Percentiles rank a stretch among this genome's conserved stretches.
Conservation (phyloP, 1,139 yeast genomes). For the Blastobotrys buckinghamii region DNA sequence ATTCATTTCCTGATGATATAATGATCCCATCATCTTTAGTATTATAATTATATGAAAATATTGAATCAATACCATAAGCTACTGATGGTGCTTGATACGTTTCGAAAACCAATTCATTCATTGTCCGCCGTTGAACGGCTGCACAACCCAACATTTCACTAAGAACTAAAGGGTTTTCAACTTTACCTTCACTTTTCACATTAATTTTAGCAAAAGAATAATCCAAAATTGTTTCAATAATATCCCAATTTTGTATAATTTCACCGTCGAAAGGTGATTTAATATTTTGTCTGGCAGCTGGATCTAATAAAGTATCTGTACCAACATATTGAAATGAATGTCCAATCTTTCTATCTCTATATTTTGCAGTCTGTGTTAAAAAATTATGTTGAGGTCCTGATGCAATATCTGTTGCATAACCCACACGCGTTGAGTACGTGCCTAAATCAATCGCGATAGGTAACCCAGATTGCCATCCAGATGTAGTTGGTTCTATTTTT, state of each 20-base stretch:
- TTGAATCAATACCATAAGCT: conserved; percentile 73
- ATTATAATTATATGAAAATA: conserved; percentile 59
- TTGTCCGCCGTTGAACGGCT: conserved; percentile 57
- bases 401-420: conserved; percentile 45
- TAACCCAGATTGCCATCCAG: conserved; percentile 45
- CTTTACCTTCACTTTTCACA: conserved; percentile 49
- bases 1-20: conserved; percentile 75
- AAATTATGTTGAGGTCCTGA: conserved; percentile 57
- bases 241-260: conserved; percentile 87
- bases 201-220: conserved; percentile 69
- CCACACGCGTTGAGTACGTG: conserved; percentile 61
- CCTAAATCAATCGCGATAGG: conserved; percentile 76
- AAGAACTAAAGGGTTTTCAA: conserved; percentile 77
- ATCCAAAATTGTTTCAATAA: conserved; percentile 74
- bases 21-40: conserved; percentile 49
- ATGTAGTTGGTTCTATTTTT: conserved; percentile 46
- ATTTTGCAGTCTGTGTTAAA: conserved; percentile 65
- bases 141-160: conserved; percentile 74
- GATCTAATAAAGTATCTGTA: conserved; percentile 70
- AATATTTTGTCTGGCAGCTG: conserved; percentile 59
- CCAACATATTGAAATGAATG: conserved; percentile 71
- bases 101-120: conserved; percentile 81
- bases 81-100: conserved; percentile 69
- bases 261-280: conserved; percentile 85
- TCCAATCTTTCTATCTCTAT: conserved; percentile 68